A percentile compares a stretch with the other conserved stretches of the same genome.
Evolutionary conservation across 2,329 filamentous ascomycete species (phyloP).

Genomic region (Botrytis cinerea): DNA sequence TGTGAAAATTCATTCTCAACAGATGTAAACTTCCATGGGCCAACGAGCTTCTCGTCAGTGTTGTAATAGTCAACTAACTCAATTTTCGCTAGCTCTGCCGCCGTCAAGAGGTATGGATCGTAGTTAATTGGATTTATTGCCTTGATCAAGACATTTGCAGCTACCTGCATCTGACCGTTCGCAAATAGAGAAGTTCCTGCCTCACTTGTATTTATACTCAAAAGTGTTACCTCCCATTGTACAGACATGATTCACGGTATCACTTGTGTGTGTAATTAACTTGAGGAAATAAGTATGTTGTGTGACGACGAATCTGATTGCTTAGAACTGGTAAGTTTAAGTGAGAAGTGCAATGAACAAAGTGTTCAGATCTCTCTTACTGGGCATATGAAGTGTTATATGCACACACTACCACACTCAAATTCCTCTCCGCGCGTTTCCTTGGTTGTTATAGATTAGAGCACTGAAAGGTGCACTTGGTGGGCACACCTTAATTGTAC

Average conservation of each 20-base stretch:
- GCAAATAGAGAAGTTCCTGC: slow-evolving; percentile 7
- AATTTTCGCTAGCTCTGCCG: neutral
- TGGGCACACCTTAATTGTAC: neutral
- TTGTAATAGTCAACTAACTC: slow-evolving; percentile 19
- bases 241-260: slow-evolving; percentile 1
- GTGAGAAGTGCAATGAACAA: neutral
- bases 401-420: neutral
- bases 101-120: neutral
- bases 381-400: neutral
- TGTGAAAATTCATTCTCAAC: slow-evolving; percentile 13
- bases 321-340: neutral
- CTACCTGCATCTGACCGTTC: slow-evolving; percentile 9
- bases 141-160: slow-evolving; percentile 12
- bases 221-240: slow-evolving; percentile 6
- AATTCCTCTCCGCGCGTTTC: neutral
- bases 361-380: neutral
- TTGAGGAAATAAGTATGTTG: neutral
- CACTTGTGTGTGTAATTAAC: neutral
- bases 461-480: neutral
- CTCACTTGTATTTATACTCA: neutral
- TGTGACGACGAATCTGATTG: neutral
- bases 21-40: slow-evolving; percentile 1
- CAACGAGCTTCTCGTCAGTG: neutral
- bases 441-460: neutral
- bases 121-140: slow-evolving; percentile 11